Evolutionary conservation across 1,284 basidiomycete species (phyloP).

Genomic region (Cutaneotrichosporon sp.): DNA sequence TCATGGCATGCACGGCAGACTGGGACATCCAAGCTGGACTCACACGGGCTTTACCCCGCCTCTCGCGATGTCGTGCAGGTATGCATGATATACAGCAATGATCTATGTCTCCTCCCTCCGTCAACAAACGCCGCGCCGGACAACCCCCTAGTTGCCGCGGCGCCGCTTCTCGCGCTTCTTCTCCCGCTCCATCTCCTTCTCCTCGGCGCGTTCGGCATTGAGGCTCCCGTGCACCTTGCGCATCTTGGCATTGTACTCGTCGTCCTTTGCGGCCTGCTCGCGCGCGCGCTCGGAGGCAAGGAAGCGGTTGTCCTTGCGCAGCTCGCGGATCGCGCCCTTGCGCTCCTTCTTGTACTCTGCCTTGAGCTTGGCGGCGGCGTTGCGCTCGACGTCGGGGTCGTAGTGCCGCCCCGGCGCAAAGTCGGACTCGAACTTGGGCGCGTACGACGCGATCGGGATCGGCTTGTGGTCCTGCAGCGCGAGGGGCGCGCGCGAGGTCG

Average conservation of each 20-base stretch:
- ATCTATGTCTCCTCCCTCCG: background rate
- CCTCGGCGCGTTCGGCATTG: conserved; percentile 88
- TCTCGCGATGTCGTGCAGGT: no score
- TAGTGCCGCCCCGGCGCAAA: conserved; percentile 70
- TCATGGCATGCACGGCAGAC: no score
- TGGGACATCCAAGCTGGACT: no score
- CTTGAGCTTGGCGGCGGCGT: conserved; percentile 81
- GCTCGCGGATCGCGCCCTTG: conserved; percentile 95
- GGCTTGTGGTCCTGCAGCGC: conserved; percentile 92
- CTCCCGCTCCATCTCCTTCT: conserved; percentile 81
- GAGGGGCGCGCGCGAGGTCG: conserved; percentile 73
- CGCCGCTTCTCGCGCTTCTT: conserved; percentile 72
- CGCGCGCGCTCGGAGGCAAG: conserved; percentile 83
- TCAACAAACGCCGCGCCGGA: no score
- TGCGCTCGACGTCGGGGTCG: conserved; percentile 91
- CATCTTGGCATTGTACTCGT: conserved; percentile 73
- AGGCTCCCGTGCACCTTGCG: conserved; percentile 78
- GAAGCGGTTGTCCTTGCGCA: conserved; percentile 94
- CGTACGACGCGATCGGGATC: conserved; percentile 88
- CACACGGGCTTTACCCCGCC: no score
- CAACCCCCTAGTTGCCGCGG: conserved; percentile 37
- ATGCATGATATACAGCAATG: background rate
- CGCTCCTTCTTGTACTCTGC: conserved; percentile 91
- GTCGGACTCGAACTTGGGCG: conserved; percentile 89
- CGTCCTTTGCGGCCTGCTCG: conserved; percentile 81